Evolutionary conservation across 495 filamentous ascomycete genomes (phyloP).

Genomic region (Neurospora sp.): DNA sequence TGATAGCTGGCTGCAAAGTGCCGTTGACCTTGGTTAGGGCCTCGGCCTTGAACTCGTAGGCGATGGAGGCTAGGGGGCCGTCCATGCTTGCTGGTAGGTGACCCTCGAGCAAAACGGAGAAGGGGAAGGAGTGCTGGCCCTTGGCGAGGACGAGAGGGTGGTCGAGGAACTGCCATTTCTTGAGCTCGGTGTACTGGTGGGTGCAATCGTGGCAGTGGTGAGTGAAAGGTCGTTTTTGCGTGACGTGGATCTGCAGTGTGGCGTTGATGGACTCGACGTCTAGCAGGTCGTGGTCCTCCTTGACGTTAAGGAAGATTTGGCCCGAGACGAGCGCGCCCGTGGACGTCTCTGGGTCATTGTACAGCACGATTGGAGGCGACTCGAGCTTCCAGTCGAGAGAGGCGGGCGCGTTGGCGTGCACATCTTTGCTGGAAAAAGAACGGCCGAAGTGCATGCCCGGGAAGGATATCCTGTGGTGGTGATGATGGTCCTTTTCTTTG

Average conservation of each 20-base stretch:
- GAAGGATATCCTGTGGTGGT: conserved; percentile 39
- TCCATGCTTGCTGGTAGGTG: conserved; percentile 75
- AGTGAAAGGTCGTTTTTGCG: conserved; percentile 69
- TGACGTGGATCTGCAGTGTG: conserved; percentile 52
- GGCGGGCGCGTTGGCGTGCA: conserved; percentile 29
- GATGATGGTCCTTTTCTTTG: conserved; percentile 22
- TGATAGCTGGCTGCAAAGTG: conserved; percentile 34
- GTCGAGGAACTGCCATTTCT: conserved; percentile 67
- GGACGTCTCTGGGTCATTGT: conserved; percentile 62
- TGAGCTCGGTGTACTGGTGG: conserved; percentile 57
- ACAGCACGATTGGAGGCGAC: conserved; percentile 80
- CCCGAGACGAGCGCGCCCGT: conserved; percentile 84
- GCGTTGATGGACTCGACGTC: conserved; percentile 63
- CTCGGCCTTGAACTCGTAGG: conserved; percentile 72
- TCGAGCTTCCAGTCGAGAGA: conserved; percentile 72
- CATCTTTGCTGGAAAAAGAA: conserved; percentile 28
- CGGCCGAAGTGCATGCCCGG: conserved; percentile 37
- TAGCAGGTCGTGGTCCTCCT: conserved; percentile 41
- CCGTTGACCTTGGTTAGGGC: conserved; percentile 48
- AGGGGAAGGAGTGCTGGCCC: conserved; percentile 74
- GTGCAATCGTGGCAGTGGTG: conserved; percentile 68
- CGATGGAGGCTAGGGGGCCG: conserved; percentile 57
- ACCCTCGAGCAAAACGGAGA: conserved; percentile 80
- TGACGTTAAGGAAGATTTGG: conserved; percentile 62
- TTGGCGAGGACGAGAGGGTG: conserved; percentile 52